phyloP scores from a whole-genome alignment of 257 asterid species.

The Mentha longifolia region DNA sequence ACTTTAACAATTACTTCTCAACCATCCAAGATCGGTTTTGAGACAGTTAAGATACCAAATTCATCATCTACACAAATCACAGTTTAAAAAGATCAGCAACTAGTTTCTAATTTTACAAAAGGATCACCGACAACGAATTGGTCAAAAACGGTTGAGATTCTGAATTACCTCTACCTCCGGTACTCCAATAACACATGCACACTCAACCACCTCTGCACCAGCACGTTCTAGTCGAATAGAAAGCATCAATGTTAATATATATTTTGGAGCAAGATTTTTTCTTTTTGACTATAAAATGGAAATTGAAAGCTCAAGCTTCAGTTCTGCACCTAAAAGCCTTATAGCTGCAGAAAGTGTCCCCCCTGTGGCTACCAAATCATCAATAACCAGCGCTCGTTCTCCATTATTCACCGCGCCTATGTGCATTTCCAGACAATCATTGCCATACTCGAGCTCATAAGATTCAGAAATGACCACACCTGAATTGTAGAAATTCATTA shows the following conservation, averaged over 20 bases:
- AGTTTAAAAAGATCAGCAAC: neutral
- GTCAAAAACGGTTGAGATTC: neutral
- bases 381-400: slow-evolving; percentile 68
- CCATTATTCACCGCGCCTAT: slow-evolving; percentile 63
- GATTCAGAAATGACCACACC: slow-evolving; percentile 72
- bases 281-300: neutral
- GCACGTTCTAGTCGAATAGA: slow-evolving; percentile 50
- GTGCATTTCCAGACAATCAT: slow-evolving; percentile 83
- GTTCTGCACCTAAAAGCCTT: slow-evolving; percentile 63
- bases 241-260: neutral
- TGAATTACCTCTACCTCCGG: slow-evolving; percentile 71
- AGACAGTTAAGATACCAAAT: neutral
- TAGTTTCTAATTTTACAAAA: too few species aligned
- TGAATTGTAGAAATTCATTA: slow-evolving; percentile 22
- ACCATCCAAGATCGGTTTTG: neutral
- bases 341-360: slow-evolving; percentile 92
- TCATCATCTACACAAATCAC: neutral
- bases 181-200: slow-evolving; percentile 85
- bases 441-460: slow-evolving; percentile 85
- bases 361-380: slow-evolving; percentile 91
- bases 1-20: too few species aligned
- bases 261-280: neutral
- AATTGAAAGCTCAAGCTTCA: neutral
- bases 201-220: slow-evolving; percentile 84
- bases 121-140: neutral